Percentiles rank a stretch among this genome's conserved stretches.
Conservation (phyloP, 2,329 filamentous ascomycete species). For the Pyrenophora teres region DNA sequence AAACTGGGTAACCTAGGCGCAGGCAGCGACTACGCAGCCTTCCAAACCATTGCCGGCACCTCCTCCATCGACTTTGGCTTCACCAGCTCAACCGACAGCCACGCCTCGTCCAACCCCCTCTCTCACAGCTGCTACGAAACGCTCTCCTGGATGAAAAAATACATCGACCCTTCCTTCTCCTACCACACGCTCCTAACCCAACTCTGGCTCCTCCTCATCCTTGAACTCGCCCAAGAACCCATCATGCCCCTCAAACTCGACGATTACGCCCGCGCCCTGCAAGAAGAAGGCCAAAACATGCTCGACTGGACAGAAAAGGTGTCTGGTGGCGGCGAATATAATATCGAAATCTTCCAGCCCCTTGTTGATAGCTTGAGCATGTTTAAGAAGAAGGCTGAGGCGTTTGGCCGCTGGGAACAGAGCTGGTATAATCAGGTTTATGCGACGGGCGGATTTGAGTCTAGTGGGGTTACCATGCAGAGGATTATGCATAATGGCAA, state of each 20-base stretch:
- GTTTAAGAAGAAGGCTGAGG: slow-evolving; percentile 63
- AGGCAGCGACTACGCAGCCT: slow-evolving; percentile 83
- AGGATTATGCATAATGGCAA: slow-evolving; percentile 78
- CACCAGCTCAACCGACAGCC: slow-evolving; percentile 50
- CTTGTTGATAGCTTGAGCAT: slow-evolving; percentile 67
- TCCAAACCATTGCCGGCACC: slow-evolving; percentile 87
- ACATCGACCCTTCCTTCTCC: slow-evolving; percentile 79
- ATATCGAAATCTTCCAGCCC: slow-evolving; percentile 59
- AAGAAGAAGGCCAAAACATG: slow-evolving; percentile 68
- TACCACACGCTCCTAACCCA: slow-evolving; percentile 82
- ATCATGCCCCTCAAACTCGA: slow-evolving; percentile 81
- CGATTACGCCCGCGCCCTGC: slow-evolving; percentile 70
- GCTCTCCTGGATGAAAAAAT: slow-evolving; percentile 79
- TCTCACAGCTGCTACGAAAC: slow-evolving; percentile 88
- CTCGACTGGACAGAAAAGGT: slow-evolving; percentile 65
- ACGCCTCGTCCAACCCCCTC: slow-evolving; percentile 61
- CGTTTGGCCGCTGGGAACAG: slow-evolving; percentile 77
- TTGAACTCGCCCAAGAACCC: slow-evolving; percentile 81
- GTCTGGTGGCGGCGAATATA: slow-evolving; percentile 36
- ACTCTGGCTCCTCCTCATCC: slow-evolving; percentile 77
- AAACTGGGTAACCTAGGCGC: slow-evolving; percentile 72
- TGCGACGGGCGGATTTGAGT: slow-evolving; percentile 75
- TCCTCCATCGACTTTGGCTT: slow-evolving; percentile 88
- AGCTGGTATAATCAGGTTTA: slow-evolving; percentile 76
- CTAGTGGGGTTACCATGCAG: slow-evolving; percentile 66